phyloP scores from a whole-genome alignment of 495 filamentous ascomycete species.

The Lepidopterella palustris region DNA sequence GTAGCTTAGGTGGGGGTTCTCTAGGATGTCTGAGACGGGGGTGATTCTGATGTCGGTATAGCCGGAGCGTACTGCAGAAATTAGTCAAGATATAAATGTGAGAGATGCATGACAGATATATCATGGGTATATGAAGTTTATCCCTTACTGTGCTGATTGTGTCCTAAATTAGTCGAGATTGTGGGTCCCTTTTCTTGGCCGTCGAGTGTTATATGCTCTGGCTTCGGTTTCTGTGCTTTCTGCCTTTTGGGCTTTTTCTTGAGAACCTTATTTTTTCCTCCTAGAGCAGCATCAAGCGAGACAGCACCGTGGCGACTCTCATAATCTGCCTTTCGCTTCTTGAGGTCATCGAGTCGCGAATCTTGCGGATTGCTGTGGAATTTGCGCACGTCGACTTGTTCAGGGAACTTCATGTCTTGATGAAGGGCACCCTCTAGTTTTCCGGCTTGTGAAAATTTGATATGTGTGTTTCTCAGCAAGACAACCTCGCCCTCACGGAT shows the following conservation, averaged over 20 bases:
- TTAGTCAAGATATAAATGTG: slow-evolving; percentile 1
- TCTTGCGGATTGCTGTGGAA: slow-evolving; percentile 29
- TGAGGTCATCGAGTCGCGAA: background rate
- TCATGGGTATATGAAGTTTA: background rate
- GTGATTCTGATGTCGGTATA: slow-evolving; percentile 39
- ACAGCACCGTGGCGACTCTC: slow-evolving; percentile 2
- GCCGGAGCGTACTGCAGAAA: slow-evolving; percentile 25
- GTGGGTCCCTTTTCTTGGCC: slow-evolving; percentile 16
- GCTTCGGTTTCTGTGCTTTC: slow-evolving; percentile 37
- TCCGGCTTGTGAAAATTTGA: slow-evolving; percentile 49
- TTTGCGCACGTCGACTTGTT: slow-evolving; percentile 49
- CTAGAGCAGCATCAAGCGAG: slow-evolving; percentile 24
- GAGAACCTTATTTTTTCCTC: slow-evolving; percentile 37
- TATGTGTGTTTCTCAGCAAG: slow-evolving; percentile 61
- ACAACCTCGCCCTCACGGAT: slow-evolving; percentile 57
- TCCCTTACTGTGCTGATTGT: slow-evolving; percentile 35
- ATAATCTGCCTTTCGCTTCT: slow-evolving; percentile 14
- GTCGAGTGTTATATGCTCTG: slow-evolving; percentile 34
- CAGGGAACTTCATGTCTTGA: slow-evolving; percentile 48
- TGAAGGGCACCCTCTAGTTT: slow-evolving; percentile 69
- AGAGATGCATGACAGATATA: too few species aligned
- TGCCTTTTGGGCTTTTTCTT: slow-evolving; percentile 36
- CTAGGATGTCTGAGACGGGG: slow-evolving; percentile 46
- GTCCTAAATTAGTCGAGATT: background rate
- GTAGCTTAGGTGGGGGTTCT: slow-evolving; percentile 38